Evolutionary conservation across 2,329 filamentous ascomycete species (phyloP).

Genomic region (Chaetomium globosum): DNA sequence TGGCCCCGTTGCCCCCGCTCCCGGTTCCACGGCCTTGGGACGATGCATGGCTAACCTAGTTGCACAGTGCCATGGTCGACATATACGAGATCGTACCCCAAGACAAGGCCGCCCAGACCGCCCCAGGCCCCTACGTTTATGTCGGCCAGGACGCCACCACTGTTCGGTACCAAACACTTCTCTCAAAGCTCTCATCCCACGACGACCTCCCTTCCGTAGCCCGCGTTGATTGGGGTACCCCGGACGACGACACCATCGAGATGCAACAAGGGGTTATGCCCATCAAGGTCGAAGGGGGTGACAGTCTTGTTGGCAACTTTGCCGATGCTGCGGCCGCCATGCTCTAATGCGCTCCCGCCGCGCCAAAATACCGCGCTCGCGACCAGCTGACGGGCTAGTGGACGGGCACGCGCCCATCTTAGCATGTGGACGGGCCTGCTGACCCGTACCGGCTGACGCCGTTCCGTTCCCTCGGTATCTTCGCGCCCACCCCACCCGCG

Average conservation of each 20-base stretch:
- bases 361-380: neutral
- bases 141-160: constrained; percentile 59
- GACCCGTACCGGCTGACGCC: constrained; percentile 19
- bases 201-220: constrained; percentile 50
- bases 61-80: constrained; percentile 64
- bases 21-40: constrained; percentile 19
- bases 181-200: constrained; percentile 58
- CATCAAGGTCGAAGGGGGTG: constrained; percentile 46
- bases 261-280: constrained; percentile 45
- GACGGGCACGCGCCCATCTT: neutral
- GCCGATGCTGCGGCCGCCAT: constrained; percentile 60
- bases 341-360: constrained; percentile 40
- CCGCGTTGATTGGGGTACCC: constrained; percentile 58
- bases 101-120: constrained; percentile 45
- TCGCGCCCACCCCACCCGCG: neutral
- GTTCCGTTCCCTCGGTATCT: constrained; percentile 9
- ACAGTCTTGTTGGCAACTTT: constrained; percentile 62
- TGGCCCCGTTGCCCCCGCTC: constrained; percentile 10
- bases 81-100: constrained; percentile 66
- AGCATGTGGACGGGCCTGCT: neutral
- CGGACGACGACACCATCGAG: constrained; percentile 55
- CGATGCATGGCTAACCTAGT: constrained; percentile 34
- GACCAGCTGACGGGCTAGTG: constrained; percentile 4
- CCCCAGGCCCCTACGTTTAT: constrained; percentile 45
- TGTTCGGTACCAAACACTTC: constrained; percentile 62